These are phyloP conservation scores for Penicillium dipodomyicola DNA, from an alignment of 495 filamentous ascomycete genomes.

Conservation along the genomic window DNA sequence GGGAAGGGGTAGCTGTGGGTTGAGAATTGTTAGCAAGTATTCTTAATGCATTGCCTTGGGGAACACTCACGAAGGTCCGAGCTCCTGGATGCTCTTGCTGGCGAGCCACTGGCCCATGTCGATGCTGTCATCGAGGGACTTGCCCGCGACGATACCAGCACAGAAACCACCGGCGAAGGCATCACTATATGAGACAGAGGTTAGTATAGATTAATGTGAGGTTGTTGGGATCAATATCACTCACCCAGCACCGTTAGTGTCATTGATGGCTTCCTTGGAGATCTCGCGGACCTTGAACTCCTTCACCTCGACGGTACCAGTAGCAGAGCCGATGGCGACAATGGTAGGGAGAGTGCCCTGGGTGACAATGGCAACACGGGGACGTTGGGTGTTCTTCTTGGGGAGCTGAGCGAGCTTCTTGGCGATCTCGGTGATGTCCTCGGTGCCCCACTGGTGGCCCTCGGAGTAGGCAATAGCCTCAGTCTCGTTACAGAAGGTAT, in stretches of 20 bases:
- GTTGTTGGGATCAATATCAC: constrained; percentile 19
- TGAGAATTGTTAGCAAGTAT: constrained; percentile 9
- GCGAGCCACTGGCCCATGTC: constrained; percentile 97
- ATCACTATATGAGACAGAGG: constrained; percentile 57
- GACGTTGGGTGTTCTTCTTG: constrained; percentile 81
- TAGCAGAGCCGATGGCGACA: constrained; percentile 60
- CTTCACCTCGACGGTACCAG: constrained; percentile 65
- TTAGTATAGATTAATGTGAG: constrained; percentile 13
- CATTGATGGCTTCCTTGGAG: constrained; percentile 70
- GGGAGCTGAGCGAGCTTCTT: constrained; percentile 79
- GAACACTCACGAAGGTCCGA: constrained; percentile 83
- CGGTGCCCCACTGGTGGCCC: constrained; percentile 65
- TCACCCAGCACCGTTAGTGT: constrained; percentile 93
- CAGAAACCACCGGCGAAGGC: constrained; percentile 94
- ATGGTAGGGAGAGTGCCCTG: constrained; percentile 90
- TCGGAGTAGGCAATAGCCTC: constrained; percentile 85
- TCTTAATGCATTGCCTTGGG: constrained; percentile 1
- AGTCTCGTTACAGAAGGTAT: constrained; percentile 94
- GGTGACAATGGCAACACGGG: constrained; percentile 83
- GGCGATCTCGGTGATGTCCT: constrained; percentile 84
- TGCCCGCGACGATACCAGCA: constrained; percentile 82
- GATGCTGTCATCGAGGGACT: constrained; percentile 68
- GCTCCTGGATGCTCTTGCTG: constrained; percentile 82
- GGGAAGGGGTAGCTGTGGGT: constrained; percentile 73
- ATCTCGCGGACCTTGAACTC: constrained; percentile 79